Conservation (phyloP, 2,329 filamentous ascomycete genomes). For the Colletotrichum shisoi region DNA sequence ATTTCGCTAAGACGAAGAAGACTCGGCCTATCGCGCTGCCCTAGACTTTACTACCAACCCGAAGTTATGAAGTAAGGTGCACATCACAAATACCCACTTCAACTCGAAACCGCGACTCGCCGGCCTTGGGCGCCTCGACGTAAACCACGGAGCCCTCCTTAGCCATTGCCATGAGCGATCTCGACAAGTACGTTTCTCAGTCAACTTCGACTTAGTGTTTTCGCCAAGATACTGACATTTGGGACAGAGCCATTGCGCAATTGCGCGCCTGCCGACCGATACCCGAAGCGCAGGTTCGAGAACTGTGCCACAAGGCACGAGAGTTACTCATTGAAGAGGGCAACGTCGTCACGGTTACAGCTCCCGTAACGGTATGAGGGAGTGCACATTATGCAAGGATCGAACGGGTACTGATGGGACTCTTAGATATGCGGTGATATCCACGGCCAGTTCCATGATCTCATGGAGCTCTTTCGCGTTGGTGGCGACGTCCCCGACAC, state of each 20-base stretch:
- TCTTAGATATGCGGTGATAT: slow-evolving; percentile 93
- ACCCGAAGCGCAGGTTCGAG: slow-evolving; percentile 91
- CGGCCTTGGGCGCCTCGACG: slow-evolving; percentile 27
- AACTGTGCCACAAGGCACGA: slow-evolving; percentile 95
- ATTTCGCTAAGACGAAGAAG: slow-evolving; percentile 8
- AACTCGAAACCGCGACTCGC: slow-evolving; percentile 6
- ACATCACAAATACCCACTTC: neutral
- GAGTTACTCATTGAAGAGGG: slow-evolving; percentile 97
- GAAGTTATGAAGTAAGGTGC: slow-evolving; percentile 8
- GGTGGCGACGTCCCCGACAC: slow-evolving; percentile 94
- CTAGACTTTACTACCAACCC: neutral
- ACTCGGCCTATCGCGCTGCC: slow-evolving; percentile 5
- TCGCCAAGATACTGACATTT: slow-evolving; percentile 28
- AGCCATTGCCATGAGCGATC: slow-evolving; percentile 76
- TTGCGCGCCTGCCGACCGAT: slow-evolving; percentile 95
- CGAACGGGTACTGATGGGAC: slow-evolving; percentile 8
- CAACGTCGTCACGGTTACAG: slow-evolving; percentile 94
- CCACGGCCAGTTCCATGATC: slow-evolving; percentile 93
- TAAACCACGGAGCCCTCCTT: slow-evolving; percentile 25
- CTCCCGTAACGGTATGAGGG: slow-evolving; percentile 83
- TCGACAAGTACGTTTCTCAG: slow-evolving; percentile 75
- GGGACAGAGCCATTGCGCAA: slow-evolving; percentile 84
- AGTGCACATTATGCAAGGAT: neutral
- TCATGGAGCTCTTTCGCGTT: slow-evolving; percentile 96
- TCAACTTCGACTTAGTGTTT: neutral